These are phyloP conservation scores for Boletus barrowsii DNA, from an alignment of 768 basidiomycete species.

Conservation along the genomic window DNA sequence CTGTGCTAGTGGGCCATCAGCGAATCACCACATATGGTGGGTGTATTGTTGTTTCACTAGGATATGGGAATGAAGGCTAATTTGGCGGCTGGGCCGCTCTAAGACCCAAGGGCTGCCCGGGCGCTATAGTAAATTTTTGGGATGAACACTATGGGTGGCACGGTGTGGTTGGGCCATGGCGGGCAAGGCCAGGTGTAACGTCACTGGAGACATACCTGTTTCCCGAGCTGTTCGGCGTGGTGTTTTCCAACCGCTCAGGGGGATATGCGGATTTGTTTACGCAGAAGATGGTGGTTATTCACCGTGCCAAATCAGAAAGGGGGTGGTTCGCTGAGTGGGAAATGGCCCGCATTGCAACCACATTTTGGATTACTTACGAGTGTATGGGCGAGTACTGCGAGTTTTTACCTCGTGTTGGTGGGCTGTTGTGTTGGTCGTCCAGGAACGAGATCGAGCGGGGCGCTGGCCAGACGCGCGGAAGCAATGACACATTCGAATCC, in stretches of 20 bases:
- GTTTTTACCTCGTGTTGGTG: slow-evolving; percentile 13
- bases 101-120: slow-evolving; percentile 1
- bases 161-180: neutral
- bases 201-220: too few species aligned
- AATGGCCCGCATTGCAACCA: neutral
- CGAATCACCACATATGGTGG: slow-evolving; percentile 8
- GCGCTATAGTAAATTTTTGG: neutral
- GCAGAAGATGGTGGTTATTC: neutral
- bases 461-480: slow-evolving; percentile 35
- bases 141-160: neutral
- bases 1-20: slow-evolving; percentile 16
- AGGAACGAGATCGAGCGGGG: slow-evolving; percentile 22
- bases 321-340: neutral
- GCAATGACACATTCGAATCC: slow-evolving; percentile 32
- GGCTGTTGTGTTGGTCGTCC: slow-evolving; percentile 5
- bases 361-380: neutral
- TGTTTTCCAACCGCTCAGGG: neutral
- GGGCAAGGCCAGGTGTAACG: too few species aligned
- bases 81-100: slow-evolving; percentile 19
- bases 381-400: too few species aligned
- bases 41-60: slow-evolving; percentile 16
- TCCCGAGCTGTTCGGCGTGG: neutral
- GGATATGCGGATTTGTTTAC: neutral
- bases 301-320: neutral
- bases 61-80: slow-evolving; percentile 22